Conservation (phyloP, 208 protist genomes). For the Crithidia expoeki region DNA sequence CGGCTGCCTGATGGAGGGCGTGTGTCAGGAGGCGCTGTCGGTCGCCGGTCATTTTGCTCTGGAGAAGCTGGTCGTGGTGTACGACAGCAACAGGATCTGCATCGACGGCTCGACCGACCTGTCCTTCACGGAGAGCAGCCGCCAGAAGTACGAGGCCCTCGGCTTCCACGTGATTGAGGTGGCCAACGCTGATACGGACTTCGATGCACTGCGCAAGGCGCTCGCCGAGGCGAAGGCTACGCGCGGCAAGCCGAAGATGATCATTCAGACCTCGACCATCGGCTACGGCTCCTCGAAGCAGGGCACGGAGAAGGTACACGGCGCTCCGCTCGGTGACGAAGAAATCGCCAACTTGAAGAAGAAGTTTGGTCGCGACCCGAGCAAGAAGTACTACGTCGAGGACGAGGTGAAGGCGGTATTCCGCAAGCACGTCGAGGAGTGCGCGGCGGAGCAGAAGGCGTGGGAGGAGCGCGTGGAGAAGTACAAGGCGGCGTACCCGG, state of each 20-base stretch:
- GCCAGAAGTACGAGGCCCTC: slow-evolving; percentile 93
- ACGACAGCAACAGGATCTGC: slow-evolving; percentile 98
- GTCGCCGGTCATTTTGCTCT: slow-evolving; percentile 95
- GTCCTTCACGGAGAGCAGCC: slow-evolving; percentile 97
- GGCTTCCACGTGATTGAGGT: slow-evolving; percentile 97
- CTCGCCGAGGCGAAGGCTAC: slow-evolving; percentile 87
- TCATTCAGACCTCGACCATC: slow-evolving; percentile 95
- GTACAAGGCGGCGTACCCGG: slow-evolving; percentile 83
- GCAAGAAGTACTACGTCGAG: slow-evolving; percentile 92
- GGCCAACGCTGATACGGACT: slow-evolving; percentile 93
- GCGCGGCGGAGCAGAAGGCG: slow-evolving; percentile 47
- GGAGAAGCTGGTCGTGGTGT: slow-evolving; percentile 97
- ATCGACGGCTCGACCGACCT: slow-evolving; percentile 97
- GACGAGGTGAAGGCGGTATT: slow-evolving; percentile 87
- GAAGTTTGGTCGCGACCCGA: slow-evolving; percentile 91
- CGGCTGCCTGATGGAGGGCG: slow-evolving; percentile 98
- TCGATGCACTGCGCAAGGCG: slow-evolving; percentile 85
- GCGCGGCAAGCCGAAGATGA: slow-evolving; percentile 95
- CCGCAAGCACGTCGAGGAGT: slow-evolving; percentile 36
- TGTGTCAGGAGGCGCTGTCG: slow-evolving; percentile 95
- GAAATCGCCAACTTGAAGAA: slow-evolving; percentile 92
- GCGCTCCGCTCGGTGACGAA: slow-evolving; percentile 96
- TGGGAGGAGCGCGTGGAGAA: slow-evolving; percentile 85
- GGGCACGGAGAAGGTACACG: slow-evolving; percentile 97
- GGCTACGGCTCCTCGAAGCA: slow-evolving; percentile 93